Conservation (phyloP, 208 protist species). For the Acanthamoeba polyphaga region DNA sequence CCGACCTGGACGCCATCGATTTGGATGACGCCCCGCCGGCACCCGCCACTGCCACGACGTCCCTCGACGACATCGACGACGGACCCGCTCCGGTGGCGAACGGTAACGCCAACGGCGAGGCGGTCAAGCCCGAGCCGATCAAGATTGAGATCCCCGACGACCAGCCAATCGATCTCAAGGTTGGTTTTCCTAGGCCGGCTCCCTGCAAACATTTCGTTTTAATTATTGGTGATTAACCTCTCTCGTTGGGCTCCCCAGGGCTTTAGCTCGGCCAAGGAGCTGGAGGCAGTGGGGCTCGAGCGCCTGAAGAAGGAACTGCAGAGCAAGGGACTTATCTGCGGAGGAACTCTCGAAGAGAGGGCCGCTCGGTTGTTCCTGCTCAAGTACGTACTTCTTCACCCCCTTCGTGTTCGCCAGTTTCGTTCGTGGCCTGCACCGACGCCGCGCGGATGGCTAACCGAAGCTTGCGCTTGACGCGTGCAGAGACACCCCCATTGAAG, state of each 20-base stretch:
- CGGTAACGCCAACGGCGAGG: constrained; percentile 39
- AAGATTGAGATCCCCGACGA: constrained; percentile 63
- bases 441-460: not conserved
- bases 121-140: constrained; percentile 34
- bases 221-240: not conserved
- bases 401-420: not conserved
- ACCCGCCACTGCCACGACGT: not conserved
- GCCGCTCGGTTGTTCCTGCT: constrained; percentile 38
- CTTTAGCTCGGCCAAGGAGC: constrained; percentile 41
- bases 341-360: constrained; percentile 58
- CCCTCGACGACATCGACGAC: constrained; percentile 46
- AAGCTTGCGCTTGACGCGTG: not conserved
- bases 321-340: constrained; percentile 55
- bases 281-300: constrained; percentile 41
- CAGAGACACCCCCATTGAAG: constrained; percentile 27
- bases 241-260: not conserved
- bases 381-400: not conserved
- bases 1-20: constrained; percentile 50
- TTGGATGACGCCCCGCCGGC: constrained; percentile 35
- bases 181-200: not conserved
- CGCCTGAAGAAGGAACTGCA: constrained; percentile 72
- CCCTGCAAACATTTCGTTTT: not conserved
- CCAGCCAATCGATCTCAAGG: constrained; percentile 52
- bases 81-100: constrained; percentile 38
- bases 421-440: not conserved